phyloP scores from a whole-genome alignment of 2,329 filamentous ascomycete genomes.

The Zymoseptoria passerinii region DNA sequence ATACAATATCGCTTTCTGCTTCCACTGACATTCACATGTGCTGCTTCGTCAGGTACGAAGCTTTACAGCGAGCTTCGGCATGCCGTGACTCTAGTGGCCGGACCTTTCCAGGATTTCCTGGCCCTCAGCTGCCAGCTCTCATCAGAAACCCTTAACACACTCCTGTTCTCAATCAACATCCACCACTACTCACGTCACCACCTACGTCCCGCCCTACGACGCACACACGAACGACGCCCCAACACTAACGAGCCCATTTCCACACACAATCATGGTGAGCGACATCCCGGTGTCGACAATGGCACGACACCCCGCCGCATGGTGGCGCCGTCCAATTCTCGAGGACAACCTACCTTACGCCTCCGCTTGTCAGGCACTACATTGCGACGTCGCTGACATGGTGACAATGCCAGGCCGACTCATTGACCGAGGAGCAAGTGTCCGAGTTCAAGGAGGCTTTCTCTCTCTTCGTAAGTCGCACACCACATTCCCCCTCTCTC shows the following conservation, averaged over 20 bases:
- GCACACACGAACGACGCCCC: conserved; percentile 14
- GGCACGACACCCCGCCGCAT: conserved; percentile 16
- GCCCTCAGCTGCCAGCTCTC: not conserved
- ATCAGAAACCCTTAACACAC: conserved; percentile 1
- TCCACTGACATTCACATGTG: not conserved
- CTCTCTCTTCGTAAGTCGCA: conserved; percentile 88
- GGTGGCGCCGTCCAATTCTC: conserved; percentile 2
- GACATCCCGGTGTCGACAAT: not conserved
- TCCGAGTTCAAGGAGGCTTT: conserved; percentile 99
- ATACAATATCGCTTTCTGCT: not conserved
- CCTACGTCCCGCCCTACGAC: not conserved
- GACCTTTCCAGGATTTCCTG: not conserved
- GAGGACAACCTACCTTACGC: conserved; percentile 1
- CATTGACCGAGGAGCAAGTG: conserved; percentile 98
- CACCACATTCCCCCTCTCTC: not conserved
- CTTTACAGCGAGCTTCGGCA: not conserved
- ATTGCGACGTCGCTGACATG: conserved; percentile 12
- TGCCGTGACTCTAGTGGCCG: not conserved
- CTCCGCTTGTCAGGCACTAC: not conserved
- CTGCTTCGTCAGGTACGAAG: not conserved
- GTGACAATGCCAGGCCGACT: conserved; percentile 63
- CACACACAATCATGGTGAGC: not conserved
- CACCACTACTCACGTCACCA: conserved; percentile 1
- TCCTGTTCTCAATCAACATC: not conserved
- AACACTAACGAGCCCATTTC: conserved; percentile 14